phyloP scores from a whole-genome alignment of 345 rosid genomes.

The Eucalyptus erythrocorys region DNA sequence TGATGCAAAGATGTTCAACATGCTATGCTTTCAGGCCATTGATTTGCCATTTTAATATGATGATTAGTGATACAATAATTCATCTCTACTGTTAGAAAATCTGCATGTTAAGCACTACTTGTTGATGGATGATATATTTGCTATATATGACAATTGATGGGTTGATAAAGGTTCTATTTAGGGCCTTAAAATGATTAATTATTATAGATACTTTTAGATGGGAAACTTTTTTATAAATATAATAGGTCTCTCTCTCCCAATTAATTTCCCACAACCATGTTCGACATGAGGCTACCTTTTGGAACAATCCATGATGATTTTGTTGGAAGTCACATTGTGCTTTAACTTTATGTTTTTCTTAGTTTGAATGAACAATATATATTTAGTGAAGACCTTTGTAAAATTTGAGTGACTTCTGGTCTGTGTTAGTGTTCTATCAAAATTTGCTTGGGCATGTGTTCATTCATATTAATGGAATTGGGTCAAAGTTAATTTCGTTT shows the following conservation, averaged over 20 bases:
- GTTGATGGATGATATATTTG: neutral
- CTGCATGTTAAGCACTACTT: neutral
- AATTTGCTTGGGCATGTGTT: neutral
- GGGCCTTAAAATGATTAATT: neutral
- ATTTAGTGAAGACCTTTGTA: too few species aligned
- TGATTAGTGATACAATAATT: neutral
- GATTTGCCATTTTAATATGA: neutral
- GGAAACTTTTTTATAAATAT: neutral
- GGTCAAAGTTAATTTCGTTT: neutral
- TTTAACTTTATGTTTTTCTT: neutral
- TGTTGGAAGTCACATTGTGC: neutral
- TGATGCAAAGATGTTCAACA: too few species aligned
- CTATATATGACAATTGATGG: neutral
- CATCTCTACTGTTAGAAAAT: neutral
- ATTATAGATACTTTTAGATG: neutral
- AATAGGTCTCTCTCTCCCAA: neutral
- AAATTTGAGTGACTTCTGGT: too few species aligned
- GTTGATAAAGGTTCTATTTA: neutral
- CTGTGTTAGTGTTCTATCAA: neutral
- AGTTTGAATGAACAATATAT: too few species aligned
- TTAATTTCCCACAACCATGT: neutral
- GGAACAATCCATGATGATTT: neutral
- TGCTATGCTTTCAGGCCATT: neutral
- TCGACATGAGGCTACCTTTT: neutral
- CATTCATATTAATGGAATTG: neutral